These are phyloP conservation scores for Parsonsia alboflavescens DNA, from an alignment of 257 asterid genomes.

Conservation along the genomic window DNA sequence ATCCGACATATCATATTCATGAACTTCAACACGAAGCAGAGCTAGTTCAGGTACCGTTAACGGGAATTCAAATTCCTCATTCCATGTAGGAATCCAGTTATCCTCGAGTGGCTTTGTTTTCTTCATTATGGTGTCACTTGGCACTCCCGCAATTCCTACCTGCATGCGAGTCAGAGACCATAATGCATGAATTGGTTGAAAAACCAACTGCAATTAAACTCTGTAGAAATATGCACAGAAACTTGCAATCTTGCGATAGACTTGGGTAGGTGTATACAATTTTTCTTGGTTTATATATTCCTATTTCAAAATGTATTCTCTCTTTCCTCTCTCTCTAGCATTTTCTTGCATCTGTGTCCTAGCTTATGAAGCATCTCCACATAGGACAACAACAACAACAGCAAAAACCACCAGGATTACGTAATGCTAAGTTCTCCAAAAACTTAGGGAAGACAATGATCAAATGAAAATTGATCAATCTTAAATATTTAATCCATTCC, in stretches of 20 bases:
- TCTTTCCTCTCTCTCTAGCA: too few relatives aligned
- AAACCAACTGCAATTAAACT: background rate
- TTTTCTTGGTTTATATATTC: background rate
- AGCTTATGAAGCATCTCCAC: too few relatives aligned
- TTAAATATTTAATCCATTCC: background rate
- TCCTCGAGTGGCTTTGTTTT: slow-evolving; percentile 65
- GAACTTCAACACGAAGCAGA: slow-evolving; percentile 72
- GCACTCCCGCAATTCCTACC: slow-evolving; percentile 89
- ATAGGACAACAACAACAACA: background rate
- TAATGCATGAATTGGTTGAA: background rate
- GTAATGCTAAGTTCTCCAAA: background rate
- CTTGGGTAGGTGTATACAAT: background rate
- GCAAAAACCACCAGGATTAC: background rate
- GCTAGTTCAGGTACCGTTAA: slow-evolving; percentile 78
- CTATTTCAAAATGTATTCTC: background rate
- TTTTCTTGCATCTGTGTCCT: too few relatives aligned
- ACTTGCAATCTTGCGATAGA: background rate
- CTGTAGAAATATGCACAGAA: too few relatives aligned
- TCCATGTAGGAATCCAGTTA: slow-evolving; percentile 80
- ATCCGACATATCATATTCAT: slow-evolving; percentile 75
- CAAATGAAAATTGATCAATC: background rate
- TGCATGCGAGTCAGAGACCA: slow-evolving; percentile 16
- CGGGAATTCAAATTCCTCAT: slow-evolving; percentile 69
- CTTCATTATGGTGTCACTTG: slow-evolving; percentile 60
- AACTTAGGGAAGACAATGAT: background rate